Percentiles rank a stretch among this genome's conserved stretches.
Evolutionary conservation across 2,329 filamentous ascomycete genomes (phyloP).

Genomic region (Sporothrix globosa): DNA sequence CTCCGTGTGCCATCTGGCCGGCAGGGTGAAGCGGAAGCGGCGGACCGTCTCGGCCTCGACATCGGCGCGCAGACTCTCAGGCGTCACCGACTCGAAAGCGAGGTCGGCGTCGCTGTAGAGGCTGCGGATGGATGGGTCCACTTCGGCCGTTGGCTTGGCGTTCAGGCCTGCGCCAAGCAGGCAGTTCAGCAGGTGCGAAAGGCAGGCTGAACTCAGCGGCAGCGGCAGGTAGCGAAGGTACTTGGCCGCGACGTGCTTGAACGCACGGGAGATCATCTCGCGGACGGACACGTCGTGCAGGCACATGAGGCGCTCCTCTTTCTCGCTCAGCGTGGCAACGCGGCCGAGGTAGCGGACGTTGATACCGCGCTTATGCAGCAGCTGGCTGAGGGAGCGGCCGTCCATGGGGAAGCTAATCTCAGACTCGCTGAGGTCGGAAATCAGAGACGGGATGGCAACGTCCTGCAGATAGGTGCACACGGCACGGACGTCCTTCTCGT

Average conservation of each 20-base stretch:
- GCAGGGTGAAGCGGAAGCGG: slow-evolving; percentile 77
- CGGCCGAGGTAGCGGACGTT: slow-evolving; percentile 95
- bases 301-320: slow-evolving; percentile 71
- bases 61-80: slow-evolving; percentile 68
- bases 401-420: slow-evolving; percentile 99
- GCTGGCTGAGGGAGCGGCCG: slow-evolving; percentile 82
- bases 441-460: slow-evolving; percentile 78
- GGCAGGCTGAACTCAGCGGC: slow-evolving; percentile 75
- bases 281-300: slow-evolving; percentile 77
- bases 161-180: slow-evolving; percentile 79
- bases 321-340: slow-evolving; percentile 69
- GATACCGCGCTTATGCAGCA: slow-evolving; percentile 95
- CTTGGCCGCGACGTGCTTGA: slow-evolving; percentile 86
- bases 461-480: slow-evolving; percentile 78
- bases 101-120: slow-evolving; percentile 84
- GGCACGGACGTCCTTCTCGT: slow-evolving; percentile 85
- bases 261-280: slow-evolving; percentile 92
- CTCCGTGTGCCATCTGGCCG: slow-evolving; percentile 66
- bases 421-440: slow-evolving; percentile 85
- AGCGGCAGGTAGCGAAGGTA: slow-evolving; percentile 80
- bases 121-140: slow-evolving; percentile 71
- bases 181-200: slow-evolving; percentile 91
- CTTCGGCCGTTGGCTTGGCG: slow-evolving; percentile 73
- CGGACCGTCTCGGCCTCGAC: slow-evolving; percentile 72
- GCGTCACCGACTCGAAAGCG: slow-evolving; percentile 77